A percentile compares a stretch with the other conserved stretches of the same genome.
phyloP scores from a whole-genome alignment of 1,139 yeast genomes.

The Yamadazyma triangularis region DNA sequence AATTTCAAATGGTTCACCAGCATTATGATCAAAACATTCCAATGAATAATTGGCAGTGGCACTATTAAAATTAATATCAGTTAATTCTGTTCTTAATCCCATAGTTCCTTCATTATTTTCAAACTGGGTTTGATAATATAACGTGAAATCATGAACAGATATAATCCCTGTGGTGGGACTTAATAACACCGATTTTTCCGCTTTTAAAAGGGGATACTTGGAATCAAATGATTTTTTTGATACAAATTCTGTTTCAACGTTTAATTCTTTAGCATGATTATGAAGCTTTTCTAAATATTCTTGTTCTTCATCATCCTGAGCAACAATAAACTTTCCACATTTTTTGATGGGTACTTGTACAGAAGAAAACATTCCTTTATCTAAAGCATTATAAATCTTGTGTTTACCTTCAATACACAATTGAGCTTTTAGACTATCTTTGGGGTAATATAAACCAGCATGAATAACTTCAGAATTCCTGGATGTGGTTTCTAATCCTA shows the following conservation, averaged over 20 bases:
- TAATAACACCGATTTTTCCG: conserved; percentile 56
- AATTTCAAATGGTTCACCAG: conserved; percentile 39
- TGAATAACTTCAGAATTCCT: conserved; percentile 91
- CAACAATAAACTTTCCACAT: conserved; percentile 90
- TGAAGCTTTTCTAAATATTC: conserved; percentile 54
- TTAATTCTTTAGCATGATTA: conserved; percentile 44
- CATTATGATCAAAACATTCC: conserved; percentile 23
- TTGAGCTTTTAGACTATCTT: conserved; percentile 57
- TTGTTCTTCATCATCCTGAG: conserved; percentile 64
- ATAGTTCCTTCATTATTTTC: conserved; percentile 58
- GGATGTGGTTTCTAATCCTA: conserved; percentile 80
- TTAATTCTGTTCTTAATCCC: conserved; percentile 58
- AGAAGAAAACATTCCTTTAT: conserved; percentile 32
- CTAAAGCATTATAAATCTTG: conserved; percentile 50
- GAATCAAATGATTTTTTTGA: conserved; percentile 36
- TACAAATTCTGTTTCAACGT: conserved; percentile 59
- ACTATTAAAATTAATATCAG: conserved; percentile 29
- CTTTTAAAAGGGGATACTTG: conserved; percentile 57
- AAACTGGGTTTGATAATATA: conserved; percentile 51
- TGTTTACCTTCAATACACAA: conserved; percentile 74
- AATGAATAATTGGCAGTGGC: conserved; percentile 21
- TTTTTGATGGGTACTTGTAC: conserved; percentile 45
- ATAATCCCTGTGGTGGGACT: conserved; percentile 88
- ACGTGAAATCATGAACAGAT: conserved; percentile 72
- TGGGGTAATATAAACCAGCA: conserved; percentile 83